Percentiles rank a stretch among this genome's conserved stretches.
These are phyloP conservation scores for Plasmodium yoelii DNA, from an alignment of 169 alveolate species.

Conservation along the genomic window DNA sequence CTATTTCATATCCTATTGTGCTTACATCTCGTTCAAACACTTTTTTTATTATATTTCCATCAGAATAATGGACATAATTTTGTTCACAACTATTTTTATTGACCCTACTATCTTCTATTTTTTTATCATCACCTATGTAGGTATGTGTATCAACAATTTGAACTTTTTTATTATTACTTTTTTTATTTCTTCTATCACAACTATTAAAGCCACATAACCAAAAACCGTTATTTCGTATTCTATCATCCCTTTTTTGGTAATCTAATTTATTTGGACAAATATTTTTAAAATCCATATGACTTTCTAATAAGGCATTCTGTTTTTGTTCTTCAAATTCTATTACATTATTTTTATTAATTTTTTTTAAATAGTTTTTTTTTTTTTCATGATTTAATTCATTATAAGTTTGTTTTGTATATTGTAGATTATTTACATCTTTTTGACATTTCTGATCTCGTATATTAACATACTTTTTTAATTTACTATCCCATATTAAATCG, in stretches of 20 bases:
- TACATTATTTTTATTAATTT: neutral
- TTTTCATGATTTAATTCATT: neutral
- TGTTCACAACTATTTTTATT: neutral
- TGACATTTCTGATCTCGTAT: neutral
- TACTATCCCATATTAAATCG: slow-evolving; percentile 54
- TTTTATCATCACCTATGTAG: neutral
- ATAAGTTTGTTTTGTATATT: neutral
- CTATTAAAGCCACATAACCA: neutral
- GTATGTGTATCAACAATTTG: too few species aligned
- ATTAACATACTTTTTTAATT: slow-evolving; percentile 45
- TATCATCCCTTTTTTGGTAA: too few species aligned
- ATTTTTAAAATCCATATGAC: neutral
- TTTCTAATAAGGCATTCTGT: neutral
- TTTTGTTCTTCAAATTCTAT: neutral
- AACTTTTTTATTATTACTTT: neutral
- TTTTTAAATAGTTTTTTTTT: neutral
- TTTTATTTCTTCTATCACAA: neutral
- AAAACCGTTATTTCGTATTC: neutral
- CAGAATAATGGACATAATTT: neutral
- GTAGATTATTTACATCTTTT: neutral
- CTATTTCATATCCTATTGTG: neutral
- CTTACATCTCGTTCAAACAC: neutral
- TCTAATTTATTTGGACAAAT: neutral
- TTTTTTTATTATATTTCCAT: neutral
- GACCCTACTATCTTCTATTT: neutral